Evolutionary conservation across 805 yeast species (phyloP).

Genomic region (Saturnispora mendoncae): DNA sequence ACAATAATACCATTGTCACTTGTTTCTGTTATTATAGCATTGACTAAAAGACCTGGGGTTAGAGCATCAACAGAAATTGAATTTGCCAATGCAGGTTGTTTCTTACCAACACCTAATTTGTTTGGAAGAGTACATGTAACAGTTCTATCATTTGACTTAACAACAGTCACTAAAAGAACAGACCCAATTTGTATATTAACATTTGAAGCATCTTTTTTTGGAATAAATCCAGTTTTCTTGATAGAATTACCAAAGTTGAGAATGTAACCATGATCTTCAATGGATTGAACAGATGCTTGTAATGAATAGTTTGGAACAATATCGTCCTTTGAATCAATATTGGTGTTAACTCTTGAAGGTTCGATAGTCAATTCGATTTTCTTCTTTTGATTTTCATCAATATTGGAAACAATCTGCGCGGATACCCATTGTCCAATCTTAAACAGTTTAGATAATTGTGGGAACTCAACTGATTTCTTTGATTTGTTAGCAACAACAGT

Average conservation of each 20-base stretch:
- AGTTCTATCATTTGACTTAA: constrained; percentile 45
- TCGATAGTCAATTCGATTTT: constrained; percentile 65
- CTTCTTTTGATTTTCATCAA: constrained; percentile 38
- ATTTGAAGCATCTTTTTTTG: constrained; percentile 51
- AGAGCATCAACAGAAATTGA: constrained; percentile 72
- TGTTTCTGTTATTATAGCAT: constrained; percentile 57
- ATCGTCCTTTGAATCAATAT: constrained; percentile 55
- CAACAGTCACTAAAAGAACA: constrained; percentile 55
- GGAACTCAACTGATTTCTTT: constrained; percentile 36
- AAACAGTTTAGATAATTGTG: constrained; percentile 48
- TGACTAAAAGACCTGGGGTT: constrained; percentile 77
- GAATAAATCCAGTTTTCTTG: constrained; percentile 59
- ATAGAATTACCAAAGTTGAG: constrained; percentile 54
- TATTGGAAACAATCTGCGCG: constrained; percentile 56
- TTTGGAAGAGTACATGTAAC: constrained; percentile 46
- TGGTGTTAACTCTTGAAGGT: constrained; percentile 60
- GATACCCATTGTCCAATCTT: constrained; percentile 77
- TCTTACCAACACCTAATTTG: constrained; percentile 34
- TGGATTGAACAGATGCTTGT: constrained; percentile 68
- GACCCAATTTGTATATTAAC: constrained; percentile 41
- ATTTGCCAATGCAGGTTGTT: constrained; percentile 41
- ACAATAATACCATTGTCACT: constrained; percentile 56
- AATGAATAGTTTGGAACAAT: constrained; percentile 50
- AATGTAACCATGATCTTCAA: constrained; percentile 89
- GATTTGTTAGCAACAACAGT: constrained; percentile 23